Conservation (phyloP, 768 basidiomycete species). For the Termitomyces sp. region DNA sequence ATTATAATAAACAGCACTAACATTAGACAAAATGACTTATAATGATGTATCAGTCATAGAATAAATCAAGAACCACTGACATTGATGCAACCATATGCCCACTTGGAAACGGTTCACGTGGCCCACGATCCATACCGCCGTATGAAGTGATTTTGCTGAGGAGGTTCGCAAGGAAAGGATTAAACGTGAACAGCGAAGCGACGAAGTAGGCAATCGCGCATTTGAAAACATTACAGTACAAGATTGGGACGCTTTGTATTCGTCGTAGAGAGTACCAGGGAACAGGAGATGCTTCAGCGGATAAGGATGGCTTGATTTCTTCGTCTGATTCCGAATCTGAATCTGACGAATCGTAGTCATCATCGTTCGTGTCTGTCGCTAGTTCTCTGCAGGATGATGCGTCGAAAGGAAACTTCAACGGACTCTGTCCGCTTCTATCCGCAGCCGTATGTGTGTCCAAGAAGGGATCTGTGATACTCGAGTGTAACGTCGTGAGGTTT, state of each 20-base stretch:
- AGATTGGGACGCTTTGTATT: conserved; percentile 35
- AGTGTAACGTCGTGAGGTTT: neutral
- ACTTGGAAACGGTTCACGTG: conserved; percentile 59
- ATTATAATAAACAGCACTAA: conserved; percentile 80
- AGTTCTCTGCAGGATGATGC: neutral
- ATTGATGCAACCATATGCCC: conserved; percentile 93
- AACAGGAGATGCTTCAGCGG: conserved; percentile 1
- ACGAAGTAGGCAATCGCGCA: conserved; percentile 89
- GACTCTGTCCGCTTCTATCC: conserved; percentile 1
- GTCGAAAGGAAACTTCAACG: neutral
- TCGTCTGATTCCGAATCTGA: conserved; percentile 11
- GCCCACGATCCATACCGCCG: conserved; percentile 27
- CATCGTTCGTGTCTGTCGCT: conserved; percentile 4
- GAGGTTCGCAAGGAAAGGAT: conserved; percentile 62
- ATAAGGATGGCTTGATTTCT: conserved; percentile 2
- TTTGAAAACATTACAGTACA: conserved; percentile 77
- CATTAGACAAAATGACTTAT: neutral
- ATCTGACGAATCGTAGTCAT: conserved; percentile 18
- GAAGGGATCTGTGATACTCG: conserved; percentile 10
- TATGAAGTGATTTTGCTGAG: conserved; percentile 56
- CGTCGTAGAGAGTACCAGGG: conserved; percentile 14
- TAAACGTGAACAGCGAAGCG: conserved; percentile 90
- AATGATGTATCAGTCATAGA: neutral
- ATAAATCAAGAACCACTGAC: conserved; percentile 38
- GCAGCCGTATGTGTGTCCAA: conserved; percentile 3